Conservation (phyloP, 2,329 filamentous ascomycete genomes). For the Chaetomiaceae sp. region DNA sequence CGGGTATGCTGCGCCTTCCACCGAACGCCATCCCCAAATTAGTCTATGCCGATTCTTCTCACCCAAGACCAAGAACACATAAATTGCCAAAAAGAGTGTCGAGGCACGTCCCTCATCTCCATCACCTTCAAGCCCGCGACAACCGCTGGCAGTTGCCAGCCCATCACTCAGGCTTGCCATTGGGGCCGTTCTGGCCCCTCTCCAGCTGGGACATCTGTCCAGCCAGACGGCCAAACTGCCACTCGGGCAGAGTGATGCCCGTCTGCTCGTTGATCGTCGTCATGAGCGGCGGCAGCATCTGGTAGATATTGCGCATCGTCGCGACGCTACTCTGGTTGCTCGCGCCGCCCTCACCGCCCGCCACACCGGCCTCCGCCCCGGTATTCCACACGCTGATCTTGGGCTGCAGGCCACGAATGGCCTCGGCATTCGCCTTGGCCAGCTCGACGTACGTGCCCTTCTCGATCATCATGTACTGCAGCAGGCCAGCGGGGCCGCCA, state of each 20-base stretch:
- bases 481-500: constrained; percentile 70
- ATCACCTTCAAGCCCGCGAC: too few species aligned
- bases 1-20: too few species aligned
- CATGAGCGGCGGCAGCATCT: constrained; percentile 77
- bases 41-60: too few species aligned
- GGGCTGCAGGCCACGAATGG: constrained; percentile 72
- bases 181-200: not conserved
- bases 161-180: not conserved
- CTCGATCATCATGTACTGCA: constrained; percentile 87
- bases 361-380: constrained; percentile 46
- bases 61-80: too few species aligned
- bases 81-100: too few species aligned
- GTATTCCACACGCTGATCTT: constrained; percentile 94
- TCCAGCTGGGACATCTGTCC: constrained; percentile 25
- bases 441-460: constrained; percentile 73
- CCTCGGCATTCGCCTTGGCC: constrained; percentile 71
- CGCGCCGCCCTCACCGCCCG: constrained; percentile 32
- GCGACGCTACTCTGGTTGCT: constrained; percentile 48
- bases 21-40: too few species aligned
- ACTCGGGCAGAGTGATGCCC: constrained; percentile 72
- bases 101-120: too few species aligned
- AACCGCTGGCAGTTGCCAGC: too few species aligned
- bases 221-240: constrained; percentile 59
- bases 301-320: constrained; percentile 76
- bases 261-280: constrained; percentile 86